Evolutionary conservation across 345 rosid genomes (phyloP).

Genomic region (Punica granatum): DNA sequence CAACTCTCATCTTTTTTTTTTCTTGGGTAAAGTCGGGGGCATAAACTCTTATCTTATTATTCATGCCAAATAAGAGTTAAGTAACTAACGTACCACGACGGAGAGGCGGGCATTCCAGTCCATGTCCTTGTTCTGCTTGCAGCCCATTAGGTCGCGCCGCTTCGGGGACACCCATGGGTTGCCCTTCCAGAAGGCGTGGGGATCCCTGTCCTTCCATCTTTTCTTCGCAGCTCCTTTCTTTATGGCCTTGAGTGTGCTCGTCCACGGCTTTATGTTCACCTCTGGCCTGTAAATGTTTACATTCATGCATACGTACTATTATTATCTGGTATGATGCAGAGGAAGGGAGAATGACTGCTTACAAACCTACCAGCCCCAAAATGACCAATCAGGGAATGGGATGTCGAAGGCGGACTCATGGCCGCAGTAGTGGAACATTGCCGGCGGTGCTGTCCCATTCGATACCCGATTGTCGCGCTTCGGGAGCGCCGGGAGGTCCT

Average conservation of each 20-base stretch:
- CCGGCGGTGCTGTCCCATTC: conserved; percentile 22
- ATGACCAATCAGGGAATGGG: conserved; percentile 69
- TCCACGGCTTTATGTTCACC: conserved; percentile 32
- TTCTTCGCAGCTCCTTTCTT: conserved; percentile 17
- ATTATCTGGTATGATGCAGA: too few relatives aligned
- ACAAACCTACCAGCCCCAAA: conserved; percentile 71
- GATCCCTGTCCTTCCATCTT: conserved; percentile 26
- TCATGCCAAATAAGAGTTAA: too few relatives aligned
- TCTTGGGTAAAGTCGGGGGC: too few relatives aligned
- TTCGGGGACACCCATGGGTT: conserved; percentile 24
- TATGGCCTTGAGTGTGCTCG: conserved; percentile 9
- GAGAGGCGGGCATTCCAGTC: conserved; percentile 27
- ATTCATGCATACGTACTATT: background rate
- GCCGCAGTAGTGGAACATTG: conserved; percentile 40
- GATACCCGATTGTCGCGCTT: conserved; percentile 11
- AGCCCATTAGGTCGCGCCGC: conserved; percentile 22
- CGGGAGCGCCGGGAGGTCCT: conserved; percentile 20
- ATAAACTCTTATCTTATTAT: too few relatives aligned
- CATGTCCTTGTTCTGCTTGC: conserved; percentile 11
- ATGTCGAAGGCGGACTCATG: conserved; percentile 29
- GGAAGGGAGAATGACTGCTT: too few relatives aligned
- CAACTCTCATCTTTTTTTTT: too few relatives aligned
- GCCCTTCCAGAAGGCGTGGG: conserved; percentile 38
- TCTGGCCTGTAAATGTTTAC: conserved; percentile 17
- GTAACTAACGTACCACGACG: conserved; percentile 14